phyloP scores from a whole-genome alignment of 495 filamentous ascomycete genomes.

The Xylaria cubensis region DNA sequence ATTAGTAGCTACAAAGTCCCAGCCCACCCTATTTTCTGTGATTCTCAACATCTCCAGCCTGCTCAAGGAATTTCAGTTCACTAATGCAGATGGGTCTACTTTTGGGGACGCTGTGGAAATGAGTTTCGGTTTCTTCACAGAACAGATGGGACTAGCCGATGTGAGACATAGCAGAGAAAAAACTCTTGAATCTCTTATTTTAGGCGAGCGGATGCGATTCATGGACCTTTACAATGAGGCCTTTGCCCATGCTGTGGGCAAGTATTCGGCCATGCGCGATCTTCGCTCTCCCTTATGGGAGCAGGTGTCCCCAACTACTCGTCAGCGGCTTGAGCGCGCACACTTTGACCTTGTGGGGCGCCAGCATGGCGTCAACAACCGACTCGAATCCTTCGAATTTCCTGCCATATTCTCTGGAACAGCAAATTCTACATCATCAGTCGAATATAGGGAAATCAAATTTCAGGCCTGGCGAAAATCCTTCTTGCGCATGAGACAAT shows the following conservation, averaged over 20 bases:
- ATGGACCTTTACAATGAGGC: conserved; percentile 86
- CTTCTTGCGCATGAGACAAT: conserved; percentile 76
- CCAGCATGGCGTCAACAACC: conserved; percentile 67
- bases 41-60: conserved; percentile 73
- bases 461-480: conserved; percentile 82
- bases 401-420: conserved; percentile 89
- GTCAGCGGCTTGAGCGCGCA: conserved; percentile 79
- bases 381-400: conserved; percentile 84
- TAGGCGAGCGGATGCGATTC: conserved; percentile 86
- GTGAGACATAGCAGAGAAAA: conserved; percentile 84
- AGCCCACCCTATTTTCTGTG: conserved; percentile 73
- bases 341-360: conserved; percentile 78
- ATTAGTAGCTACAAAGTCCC: conserved; percentile 75
- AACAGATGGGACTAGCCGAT: conserved; percentile 78
- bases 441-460: conserved; percentile 75
- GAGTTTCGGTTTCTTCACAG: conserved; percentile 77
- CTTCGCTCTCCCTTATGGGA: conserved; percentile 71
- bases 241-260: conserved; percentile 91
- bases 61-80: conserved; percentile 77
- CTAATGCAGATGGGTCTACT: conserved; percentile 78
- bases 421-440: conserved; percentile 75
- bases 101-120: conserved; percentile 77
- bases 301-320: conserved; percentile 72
- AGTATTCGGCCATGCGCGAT: conserved; percentile 75
- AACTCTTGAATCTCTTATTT: conserved; percentile 85